Base-by-base conservation (phyloP, 768 basidiomycete genomes). In the Rhodotorula kratochvilovae region DNA sequence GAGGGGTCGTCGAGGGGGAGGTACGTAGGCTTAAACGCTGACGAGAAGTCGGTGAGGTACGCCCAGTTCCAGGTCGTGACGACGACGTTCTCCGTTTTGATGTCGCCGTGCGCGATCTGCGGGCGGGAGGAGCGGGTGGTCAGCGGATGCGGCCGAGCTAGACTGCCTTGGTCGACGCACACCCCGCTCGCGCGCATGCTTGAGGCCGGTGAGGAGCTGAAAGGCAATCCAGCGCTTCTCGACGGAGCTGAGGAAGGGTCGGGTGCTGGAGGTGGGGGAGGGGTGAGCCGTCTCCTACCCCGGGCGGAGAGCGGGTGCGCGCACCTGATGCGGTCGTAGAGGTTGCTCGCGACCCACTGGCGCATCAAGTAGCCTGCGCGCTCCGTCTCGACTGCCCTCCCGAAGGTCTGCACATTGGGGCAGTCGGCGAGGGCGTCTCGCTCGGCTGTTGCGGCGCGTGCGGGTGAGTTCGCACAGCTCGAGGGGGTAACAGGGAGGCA, bases 211-310 rank as follows among this genome's bases (percentile, higher is more conserved):
- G 70, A 98, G 83, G 3, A 98, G 83, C 80, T 98, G 96, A 78
- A 92, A 99, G 0, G 90, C 88, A 68, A 98, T 92, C 96, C 95
- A 99, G 79, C 91, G 92, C 85, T 98, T 98, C 83, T 99, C 96
- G 33, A 98, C 85, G 71, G 84, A 80, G 71, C 87, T 89, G 51
- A 99, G 84, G 82, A 98, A 99, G 7, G 96, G 96, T 46, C 95
- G 90, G 5, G 94, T 98, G 78, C 96, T 99, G 76, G 2, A 56
- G 16, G n/a, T 59, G 27, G 16, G 36, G 31, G 35, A n/a, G 27
- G 25, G 4, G 21, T 50, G 48, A 50, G 48, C 48, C 23, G 23
- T 23, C 19, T 16, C 45, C 39, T 25, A 50, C 45, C 29, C 21
- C 31, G 15, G 16, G 15, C 35, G 29, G 33, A 2, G n/a, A 27